Evolutionary conservation across 768 basidiomycete species (phyloP), one percentile per base, ranked within the genome.

Genomic region (Heimioporus sp.): DNA sequence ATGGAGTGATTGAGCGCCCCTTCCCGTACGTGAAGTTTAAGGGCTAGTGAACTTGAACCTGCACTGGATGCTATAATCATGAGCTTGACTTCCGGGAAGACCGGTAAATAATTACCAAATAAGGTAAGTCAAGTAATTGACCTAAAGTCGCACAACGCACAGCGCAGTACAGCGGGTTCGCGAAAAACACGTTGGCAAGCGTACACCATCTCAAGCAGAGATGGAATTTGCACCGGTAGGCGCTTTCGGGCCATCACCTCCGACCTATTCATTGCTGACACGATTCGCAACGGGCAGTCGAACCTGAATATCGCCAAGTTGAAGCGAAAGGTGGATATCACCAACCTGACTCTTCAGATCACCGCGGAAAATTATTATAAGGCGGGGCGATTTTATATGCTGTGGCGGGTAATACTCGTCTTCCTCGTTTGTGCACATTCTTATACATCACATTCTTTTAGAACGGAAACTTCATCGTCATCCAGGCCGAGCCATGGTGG

Each of bases 401-500:
- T 69, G 17, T 69, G 67, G 67, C 64, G 41, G 59, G 64, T 37
- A 24, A 28, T 28, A 28, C 6, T 28, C 24, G 24, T 28, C 24
- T n/a, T n/a, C n/a, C n/a, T n/a, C n/a, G n/a, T n/a, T 6, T 28
- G 4, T 28, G 5, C 7, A 28, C 7, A 24, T 3, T 6, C 24
- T 52, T 38, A 68, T 19, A 32, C 28, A 16, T 20, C 31, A 17
- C 6, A 24, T 32, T n/a, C 11, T 31, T n/a, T 9, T 38, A 71
- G 65, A 38, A 69, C 19, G 61, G 69, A 4, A 52, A 65, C 41
- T 63, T 58, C 47, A 46, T 71, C 17, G 46, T 57, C 39, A 62
- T 69, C 31, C 67, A 69, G 51, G 67, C 63, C 13, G 69, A 67
- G 48, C 63, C 69, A 8, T 69, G 61, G 52, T 52, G 55, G 49